These are phyloP conservation scores for Paratinospora sagittata DNA, from an alignment of 164 flowering plant genomes.

Conservation along the genomic window DNA sequence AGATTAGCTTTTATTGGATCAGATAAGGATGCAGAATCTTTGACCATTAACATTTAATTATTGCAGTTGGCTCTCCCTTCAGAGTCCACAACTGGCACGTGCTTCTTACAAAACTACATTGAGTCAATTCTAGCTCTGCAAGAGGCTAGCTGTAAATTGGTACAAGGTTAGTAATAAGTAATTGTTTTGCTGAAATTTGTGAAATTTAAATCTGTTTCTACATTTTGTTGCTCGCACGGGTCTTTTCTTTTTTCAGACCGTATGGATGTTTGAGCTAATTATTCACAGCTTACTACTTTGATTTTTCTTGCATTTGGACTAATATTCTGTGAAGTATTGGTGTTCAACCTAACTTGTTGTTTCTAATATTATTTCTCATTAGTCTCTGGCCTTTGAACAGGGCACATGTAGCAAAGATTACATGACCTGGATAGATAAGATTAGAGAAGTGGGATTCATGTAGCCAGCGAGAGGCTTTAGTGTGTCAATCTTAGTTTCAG, in stretches of 20 bases:
- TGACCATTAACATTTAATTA: not conserved
- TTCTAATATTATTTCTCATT: not conserved
- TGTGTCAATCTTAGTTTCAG: not conserved
- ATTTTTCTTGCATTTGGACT: too few species aligned
- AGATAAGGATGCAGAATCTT: not conserved
- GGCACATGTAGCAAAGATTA: not conserved
- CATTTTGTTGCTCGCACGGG: not conserved
- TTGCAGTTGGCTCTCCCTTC: constrained; percentile 86
- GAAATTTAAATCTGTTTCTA: not conserved
- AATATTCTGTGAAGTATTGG: not conserved
- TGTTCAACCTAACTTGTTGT: not conserved
- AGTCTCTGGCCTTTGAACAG: not conserved
- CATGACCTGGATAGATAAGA: not conserved
- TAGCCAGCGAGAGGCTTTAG: too few species aligned
- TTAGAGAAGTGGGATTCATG: not conserved
- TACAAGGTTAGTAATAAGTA: constrained; percentile 36
- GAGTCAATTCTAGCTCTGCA: constrained; percentile 82
- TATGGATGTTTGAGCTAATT: too few species aligned
- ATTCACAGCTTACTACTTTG: not conserved
- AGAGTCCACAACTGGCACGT: constrained; percentile 71
- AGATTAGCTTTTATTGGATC: not conserved
- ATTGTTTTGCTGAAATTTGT: not conserved
- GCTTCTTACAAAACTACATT: constrained; percentile 81
- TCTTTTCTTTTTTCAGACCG: not conserved
- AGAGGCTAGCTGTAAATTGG: constrained; percentile 54